Evolutionary conservation across 1,284 basidiomycete genomes (phyloP), one percentile per base, ranked within the genome.

Genomic region (Psilocybe mexicana): DNA sequence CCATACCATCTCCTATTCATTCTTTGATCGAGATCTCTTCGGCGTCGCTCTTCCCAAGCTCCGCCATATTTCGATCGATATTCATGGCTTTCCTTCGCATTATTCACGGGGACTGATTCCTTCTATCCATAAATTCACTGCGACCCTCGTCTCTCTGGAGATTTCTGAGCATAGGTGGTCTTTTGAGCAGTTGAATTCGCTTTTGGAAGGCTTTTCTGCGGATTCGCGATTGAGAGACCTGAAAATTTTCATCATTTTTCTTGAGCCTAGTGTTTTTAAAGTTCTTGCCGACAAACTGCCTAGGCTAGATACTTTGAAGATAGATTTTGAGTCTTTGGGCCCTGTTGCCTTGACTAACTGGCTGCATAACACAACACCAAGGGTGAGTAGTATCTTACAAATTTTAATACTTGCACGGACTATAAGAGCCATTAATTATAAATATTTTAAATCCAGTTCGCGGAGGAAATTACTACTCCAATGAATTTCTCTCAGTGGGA

Each of bases 11-110:
- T 45, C 28, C 2, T 58, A 45, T 26, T 28, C 50, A 12, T 59
- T 62, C 43, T 60, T 64, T 18, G 18, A 47, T 8, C 55, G 61
- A 14, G 53, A 56, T 24, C 55, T 55, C 43, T 64, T 64, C 42
- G n/a, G 33, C 2, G 30, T 61, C 2, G 2, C 57, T n/a, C 58
- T 62, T 8, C 54, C 61, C 4, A 51, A 36, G 14, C 55, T 64
- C 6, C 54, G 54, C 25, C 50, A 59, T 12, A 52, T 64, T 12
- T 43, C 38, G 2, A 54, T 64, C 14, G 25, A 57, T 18, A 25
- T 61, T 2, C 40, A 52, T 7, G 24, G 33, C 25, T 61, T 61
- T 18, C 56, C 63, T 0, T 23, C 28, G 8, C 30, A 36, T 3
- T 52, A 54, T 30, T 23, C 40, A 18, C 55, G 26, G 1, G 50